Percentiles rank a stretch among this genome's conserved stretches.
phyloP scores from a whole-genome alignment of 2,329 filamentous ascomycete species.

The Bipolaris gigantea region DNA sequence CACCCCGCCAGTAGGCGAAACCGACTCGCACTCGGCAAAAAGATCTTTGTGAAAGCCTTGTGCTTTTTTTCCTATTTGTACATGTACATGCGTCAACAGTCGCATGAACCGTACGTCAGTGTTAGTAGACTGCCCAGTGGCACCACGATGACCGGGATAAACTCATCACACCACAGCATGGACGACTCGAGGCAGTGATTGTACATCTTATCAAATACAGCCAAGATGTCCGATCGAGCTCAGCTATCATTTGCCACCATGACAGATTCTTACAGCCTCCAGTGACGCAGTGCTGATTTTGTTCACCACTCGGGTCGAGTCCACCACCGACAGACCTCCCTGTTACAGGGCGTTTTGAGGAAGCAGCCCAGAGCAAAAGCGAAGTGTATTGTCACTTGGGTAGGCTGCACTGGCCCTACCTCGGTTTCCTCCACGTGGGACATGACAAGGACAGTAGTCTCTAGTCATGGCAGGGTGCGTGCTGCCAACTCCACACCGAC shows the following conservation, averaged over 20 bases:
- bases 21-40: background rate
- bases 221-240: background rate
- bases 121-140: background rate
- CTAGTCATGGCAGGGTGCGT: background rate
- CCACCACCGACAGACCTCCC: background rate
- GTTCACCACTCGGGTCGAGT: background rate
- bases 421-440: background rate
- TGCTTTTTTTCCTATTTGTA: background rate
- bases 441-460: background rate
- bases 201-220: background rate
- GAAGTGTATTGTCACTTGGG: background rate
- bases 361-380: background rate
- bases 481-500: slow-evolving; percentile 22
- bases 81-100: background rate
- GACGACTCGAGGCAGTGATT: background rate
- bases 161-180: background rate
- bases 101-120: background rate
- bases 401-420: background rate
- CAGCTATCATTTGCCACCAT: background rate
- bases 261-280: background rate
- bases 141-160: background rate
- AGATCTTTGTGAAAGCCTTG: no score
- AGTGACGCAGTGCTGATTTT: background rate
- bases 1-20: slow-evolving; percentile 1
- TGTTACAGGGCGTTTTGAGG: background rate